These are phyloP conservation scores for Solanum corneliomulleri DNA, from an alignment of 257 asterid genomes.

Conservation along the genomic window DNA sequence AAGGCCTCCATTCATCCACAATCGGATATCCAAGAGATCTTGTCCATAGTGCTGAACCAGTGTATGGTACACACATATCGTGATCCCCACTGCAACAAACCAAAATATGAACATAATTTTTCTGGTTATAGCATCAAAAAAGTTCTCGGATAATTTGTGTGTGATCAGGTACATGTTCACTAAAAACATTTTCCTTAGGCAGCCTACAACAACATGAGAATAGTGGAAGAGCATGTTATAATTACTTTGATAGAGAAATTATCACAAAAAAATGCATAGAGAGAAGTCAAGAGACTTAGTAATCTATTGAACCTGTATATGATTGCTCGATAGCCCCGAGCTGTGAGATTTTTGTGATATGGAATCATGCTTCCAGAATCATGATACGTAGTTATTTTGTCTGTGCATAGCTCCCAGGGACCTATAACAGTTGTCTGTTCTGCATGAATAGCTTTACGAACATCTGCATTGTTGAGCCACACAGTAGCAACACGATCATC, in stretches of 20 bases:
- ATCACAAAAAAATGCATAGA: background rate
- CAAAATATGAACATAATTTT: background rate
- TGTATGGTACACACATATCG: constrained; percentile 92
- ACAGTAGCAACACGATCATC: constrained; percentile 67
- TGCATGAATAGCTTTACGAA: constrained; percentile 85
- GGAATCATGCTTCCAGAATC: constrained; percentile 95
- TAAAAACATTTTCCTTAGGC: background rate
- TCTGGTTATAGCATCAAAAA: background rate
- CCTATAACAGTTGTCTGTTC: constrained; percentile 48
- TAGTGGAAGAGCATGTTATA: background rate
- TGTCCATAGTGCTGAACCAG: constrained; percentile 84
- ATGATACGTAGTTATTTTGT: constrained; percentile 25
- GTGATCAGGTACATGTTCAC: background rate
- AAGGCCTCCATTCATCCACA: constrained; percentile 77
- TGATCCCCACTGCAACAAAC: constrained; percentile 74
- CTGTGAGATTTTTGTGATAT: constrained; percentile 80
- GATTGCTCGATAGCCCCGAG: constrained; percentile 73
- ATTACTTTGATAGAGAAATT: background rate
- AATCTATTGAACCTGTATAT: constrained; percentile 40
- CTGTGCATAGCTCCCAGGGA: constrained; percentile 68
- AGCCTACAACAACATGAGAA: background rate
- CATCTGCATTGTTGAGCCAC: constrained; percentile 73
- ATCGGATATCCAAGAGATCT: constrained; percentile 68
- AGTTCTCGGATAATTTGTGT: background rate
- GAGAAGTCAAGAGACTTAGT: background rate